Conservation (phyloP, 306 rosid genomes). For the Vigna mungo region DNA sequence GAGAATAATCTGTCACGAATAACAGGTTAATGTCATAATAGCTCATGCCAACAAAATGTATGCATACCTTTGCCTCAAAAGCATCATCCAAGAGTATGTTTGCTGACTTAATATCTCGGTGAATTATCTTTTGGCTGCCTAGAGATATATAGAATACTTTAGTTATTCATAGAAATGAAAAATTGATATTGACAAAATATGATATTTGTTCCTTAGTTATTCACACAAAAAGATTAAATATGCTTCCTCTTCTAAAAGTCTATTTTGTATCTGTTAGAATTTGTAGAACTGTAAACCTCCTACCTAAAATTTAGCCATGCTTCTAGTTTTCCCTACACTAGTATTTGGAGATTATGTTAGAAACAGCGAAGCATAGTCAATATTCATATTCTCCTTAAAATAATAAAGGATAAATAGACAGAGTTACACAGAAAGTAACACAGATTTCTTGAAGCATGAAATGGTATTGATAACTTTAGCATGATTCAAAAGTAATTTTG, state of each 20-base stretch:
- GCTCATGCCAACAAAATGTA: background rate
- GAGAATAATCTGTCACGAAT: background rate
- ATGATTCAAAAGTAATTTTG: background rate
- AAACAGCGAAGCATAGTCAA: constrained; percentile 13
- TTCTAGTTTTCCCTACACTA: background rate
- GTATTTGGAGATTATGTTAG: background rate
- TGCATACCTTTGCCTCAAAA: constrained; percentile 77
- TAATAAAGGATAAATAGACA: background rate
- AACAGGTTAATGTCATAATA: background rate
- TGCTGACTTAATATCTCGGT: constrained; percentile 95
- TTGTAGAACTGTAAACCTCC: background rate
- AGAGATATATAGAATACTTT: constrained; percentile 49
- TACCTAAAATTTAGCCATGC: background rate
- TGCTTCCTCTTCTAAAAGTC: background rate
- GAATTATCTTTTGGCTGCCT: constrained; percentile 97
- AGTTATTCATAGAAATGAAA: constrained; percentile 47
- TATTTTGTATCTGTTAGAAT: background rate
- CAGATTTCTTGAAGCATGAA: background rate
- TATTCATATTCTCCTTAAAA: background rate
- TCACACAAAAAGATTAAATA: constrained; percentile 1
- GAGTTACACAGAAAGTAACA: background rate
- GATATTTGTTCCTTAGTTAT: background rate
- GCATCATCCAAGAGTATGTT: constrained; percentile 88
- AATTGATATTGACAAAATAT: background rate
- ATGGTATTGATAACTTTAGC: constrained; percentile 1